These are phyloP conservation scores for Solanum ahanhuiri DNA, from an alignment of 257 asterid species.

Conservation along the genomic window DNA sequence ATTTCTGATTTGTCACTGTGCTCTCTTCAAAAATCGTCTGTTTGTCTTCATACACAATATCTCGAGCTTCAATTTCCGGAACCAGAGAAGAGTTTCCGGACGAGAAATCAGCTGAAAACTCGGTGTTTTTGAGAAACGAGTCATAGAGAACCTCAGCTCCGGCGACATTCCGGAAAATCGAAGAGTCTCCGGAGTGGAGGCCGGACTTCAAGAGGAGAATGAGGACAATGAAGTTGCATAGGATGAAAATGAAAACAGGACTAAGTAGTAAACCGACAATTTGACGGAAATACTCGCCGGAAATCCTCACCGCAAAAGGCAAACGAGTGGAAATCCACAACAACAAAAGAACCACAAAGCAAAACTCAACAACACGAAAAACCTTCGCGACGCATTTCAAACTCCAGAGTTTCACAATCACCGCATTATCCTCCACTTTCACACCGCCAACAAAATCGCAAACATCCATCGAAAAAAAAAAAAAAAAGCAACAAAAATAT, in stretches of 20 bases:
- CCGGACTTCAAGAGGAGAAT: conserved; percentile 43
- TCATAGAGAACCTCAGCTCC: background rate
- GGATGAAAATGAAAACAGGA: conserved; percentile 49
- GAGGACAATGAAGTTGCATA: conserved; percentile 49
- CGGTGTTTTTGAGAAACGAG: conserved; percentile 11
- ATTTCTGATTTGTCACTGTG: background rate
- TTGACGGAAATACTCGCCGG: conserved; percentile 49
- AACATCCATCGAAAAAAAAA: background rate
- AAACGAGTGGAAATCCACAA: conserved; percentile 39
- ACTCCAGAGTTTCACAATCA: background rate
- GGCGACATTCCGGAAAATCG: background rate
- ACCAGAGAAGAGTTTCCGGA: background rate
- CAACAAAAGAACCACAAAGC: conserved; percentile 16
- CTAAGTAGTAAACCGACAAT: conserved; percentile 24
- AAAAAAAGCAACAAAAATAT: background rate
- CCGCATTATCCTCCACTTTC: background rate
- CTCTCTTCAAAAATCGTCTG: conserved; percentile 21
- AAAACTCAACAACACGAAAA: conserved; percentile 45
- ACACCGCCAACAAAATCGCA: background rate
- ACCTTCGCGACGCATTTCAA: conserved; percentile 31
- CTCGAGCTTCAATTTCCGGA: conserved; percentile 6
- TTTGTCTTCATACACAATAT: conserved; percentile 40
- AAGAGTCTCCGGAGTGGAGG: background rate
- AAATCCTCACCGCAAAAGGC: conserved; percentile 42
- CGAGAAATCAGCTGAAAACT: background rate